Percentiles rank a stretch among this genome's conserved stretches.
These are phyloP conservation scores for Phylloboletellus chloephorus DNA, from an alignment of 1,284 basidiomycete species.

Conservation along the genomic window DNA sequence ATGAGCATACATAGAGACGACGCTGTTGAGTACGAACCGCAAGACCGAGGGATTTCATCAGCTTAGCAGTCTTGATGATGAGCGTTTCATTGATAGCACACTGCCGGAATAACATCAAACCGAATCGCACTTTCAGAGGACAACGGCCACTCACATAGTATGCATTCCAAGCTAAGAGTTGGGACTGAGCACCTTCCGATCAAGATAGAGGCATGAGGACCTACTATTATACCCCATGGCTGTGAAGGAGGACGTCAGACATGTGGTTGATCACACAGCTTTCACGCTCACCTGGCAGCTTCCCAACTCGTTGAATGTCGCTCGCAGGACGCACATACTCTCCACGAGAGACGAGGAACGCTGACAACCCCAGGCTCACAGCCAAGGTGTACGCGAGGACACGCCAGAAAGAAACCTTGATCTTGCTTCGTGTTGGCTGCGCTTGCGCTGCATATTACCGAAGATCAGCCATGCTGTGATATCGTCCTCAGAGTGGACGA, in stretches of 20 bases:
- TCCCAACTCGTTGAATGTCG: constrained; percentile 20
- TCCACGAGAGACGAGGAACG: constrained; percentile 12
- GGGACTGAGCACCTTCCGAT: constrained; percentile 7
- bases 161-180: constrained; percentile 51
- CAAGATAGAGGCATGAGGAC: constrained; percentile 9
- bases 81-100: constrained; percentile 52
- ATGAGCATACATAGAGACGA: not conserved
- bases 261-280: not conserved
- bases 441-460: constrained; percentile 3
- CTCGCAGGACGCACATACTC: constrained; percentile 1
- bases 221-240: constrained; percentile 33
- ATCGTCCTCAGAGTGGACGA: not conserved
- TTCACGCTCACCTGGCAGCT: constrained; percentile 26
- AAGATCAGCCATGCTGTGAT: constrained; percentile 2
- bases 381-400: constrained; percentile 17
- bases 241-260: constrained; percentile 13
- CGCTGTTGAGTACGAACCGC: constrained; percentile 30
- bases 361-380: constrained; percentile 17
- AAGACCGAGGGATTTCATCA: constrained; percentile 47
- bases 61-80: constrained; percentile 42
- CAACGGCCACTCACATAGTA: constrained; percentile 39
- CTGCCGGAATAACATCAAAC: constrained; percentile 26
- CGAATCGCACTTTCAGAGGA: not conserved
- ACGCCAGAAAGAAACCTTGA: constrained; percentile 7
- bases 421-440: constrained; percentile 4